These are phyloP conservation scores for Allomyces javanicus DNA, from an alignment of 192 early-diverging fungal species.

Conservation along the genomic window DNA sequence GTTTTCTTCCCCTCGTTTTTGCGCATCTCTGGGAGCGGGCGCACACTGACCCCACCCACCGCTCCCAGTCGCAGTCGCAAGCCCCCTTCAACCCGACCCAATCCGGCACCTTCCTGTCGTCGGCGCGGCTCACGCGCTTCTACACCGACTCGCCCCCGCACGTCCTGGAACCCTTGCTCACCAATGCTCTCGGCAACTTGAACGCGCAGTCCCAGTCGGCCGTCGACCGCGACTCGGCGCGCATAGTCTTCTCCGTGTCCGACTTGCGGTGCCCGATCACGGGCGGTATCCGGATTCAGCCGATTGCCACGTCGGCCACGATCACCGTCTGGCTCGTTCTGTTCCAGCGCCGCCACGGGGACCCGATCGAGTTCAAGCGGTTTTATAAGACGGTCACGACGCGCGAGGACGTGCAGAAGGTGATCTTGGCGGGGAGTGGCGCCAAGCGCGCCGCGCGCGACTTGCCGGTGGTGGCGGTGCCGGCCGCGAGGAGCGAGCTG, in stretches of 20 bases:
- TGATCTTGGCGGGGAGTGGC: too few relatives aligned
- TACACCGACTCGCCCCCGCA: constrained; percentile 14
- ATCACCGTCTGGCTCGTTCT: not conserved
- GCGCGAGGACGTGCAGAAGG: too few relatives aligned
- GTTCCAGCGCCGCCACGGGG: not conserved
- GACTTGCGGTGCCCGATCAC: constrained; percentile 38
- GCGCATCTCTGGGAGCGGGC: too few relatives aligned
- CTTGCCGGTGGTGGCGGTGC: too few relatives aligned
- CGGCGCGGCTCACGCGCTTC: constrained; percentile 19
- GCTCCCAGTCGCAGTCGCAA: too few relatives aligned
- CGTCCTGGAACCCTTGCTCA: constrained; percentile 13
- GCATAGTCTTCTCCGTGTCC: constrained; percentile 34
- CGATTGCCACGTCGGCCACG: constrained; percentile 4
- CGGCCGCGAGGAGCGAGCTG: too few relatives aligned
- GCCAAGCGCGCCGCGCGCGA: too few relatives aligned
- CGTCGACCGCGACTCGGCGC: too few relatives aligned
- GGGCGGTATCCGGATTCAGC: constrained; percentile 35
- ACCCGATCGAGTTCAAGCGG: not conserved
- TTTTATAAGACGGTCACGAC: not conserved
- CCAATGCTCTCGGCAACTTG: constrained; percentile 12
- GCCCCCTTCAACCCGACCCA: too few relatives aligned
- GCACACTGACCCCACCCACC: too few relatives aligned
- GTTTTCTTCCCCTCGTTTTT: too few relatives aligned
- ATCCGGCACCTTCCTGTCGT: constrained; percentile 10
- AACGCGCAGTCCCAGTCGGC: constrained; percentile 9